phyloP scores from a whole-genome alignment of 352 stramenopile species.

The Globisporangium sylvaticum region DNA sequence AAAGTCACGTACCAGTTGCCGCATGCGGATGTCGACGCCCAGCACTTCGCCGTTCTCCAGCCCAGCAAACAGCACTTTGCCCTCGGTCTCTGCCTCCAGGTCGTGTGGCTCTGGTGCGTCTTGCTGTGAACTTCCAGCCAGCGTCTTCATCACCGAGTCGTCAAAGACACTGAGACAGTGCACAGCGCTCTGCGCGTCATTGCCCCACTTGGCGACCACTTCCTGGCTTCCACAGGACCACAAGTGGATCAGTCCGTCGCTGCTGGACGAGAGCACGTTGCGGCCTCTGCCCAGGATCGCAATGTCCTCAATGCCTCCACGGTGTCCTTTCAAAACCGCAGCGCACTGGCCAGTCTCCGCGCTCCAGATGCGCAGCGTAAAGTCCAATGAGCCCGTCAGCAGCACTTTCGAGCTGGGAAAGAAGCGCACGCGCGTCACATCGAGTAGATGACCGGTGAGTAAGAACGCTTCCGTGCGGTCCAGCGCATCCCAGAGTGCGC shows the following conservation, averaged over 20 bases:
- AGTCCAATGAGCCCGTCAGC: conserved; percentile 68
- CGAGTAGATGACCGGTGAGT: conserved; percentile 49
- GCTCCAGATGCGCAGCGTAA: conserved; percentile 72
- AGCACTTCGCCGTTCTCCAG: conserved; percentile 57
- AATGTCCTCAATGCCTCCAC: conserved; percentile 48
- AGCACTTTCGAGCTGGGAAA: conserved; percentile 71
- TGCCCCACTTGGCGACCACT: conserved; percentile 56
- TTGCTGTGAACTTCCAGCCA: conserved; percentile 5
- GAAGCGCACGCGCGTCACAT: conserved; percentile 58
- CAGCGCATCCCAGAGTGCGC: conserved; percentile 40
- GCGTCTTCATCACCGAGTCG: conserved; percentile 17
- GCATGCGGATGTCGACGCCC: conserved; percentile 55
- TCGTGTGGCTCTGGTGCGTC: conserved; percentile 14
- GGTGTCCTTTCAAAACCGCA: conserved; percentile 56
- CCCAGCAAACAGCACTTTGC: conserved; percentile 59
- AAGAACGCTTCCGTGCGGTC: conserved; percentile 22
- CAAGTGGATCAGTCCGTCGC: conserved; percentile 57
- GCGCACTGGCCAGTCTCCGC: conserved; percentile 39
- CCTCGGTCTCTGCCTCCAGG: conserved; percentile 52
- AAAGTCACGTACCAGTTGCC: conserved; percentile 22
- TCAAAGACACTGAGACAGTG: conserved; percentile 49
- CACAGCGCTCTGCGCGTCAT: conserved; percentile 45
- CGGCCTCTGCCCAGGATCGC: conserved; percentile 59
- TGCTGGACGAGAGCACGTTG: conserved; percentile 68
- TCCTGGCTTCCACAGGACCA: conserved; percentile 61